A percentile compares a stretch with the other conserved stretches of the same genome.
Evolutionary conservation across 768 basidiomycete species (phyloP).

Genomic region (Pleurotus citrinopileatus): DNA sequence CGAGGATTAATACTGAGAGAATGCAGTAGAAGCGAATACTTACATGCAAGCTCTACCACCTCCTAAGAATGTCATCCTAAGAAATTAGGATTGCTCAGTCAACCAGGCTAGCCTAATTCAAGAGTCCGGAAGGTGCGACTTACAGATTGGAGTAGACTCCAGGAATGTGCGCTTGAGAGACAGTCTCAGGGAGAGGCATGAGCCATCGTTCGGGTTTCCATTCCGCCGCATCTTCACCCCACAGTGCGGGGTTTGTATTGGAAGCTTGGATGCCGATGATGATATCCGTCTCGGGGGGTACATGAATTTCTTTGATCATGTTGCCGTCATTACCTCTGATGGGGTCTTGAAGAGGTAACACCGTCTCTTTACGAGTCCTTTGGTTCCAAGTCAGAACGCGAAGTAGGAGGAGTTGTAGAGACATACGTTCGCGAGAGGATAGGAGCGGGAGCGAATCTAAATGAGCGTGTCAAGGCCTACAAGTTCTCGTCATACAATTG

Average conservation of each 20-base stretch:
- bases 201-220: constrained; percentile 50
- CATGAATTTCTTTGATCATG: constrained; percentile 17
- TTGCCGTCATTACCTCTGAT: constrained; percentile 27
- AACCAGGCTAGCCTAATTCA: neutral
- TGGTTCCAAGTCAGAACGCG: neutral
- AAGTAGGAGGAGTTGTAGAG: neutral
- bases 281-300: constrained; percentile 26
- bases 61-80: constrained; percentile 40
- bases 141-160: constrained; percentile 34
- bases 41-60: constrained; percentile 46
- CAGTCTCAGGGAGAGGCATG: constrained; percentile 27
- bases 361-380: constrained; percentile 24
- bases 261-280: constrained; percentile 25
- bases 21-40: constrained; percentile 18
- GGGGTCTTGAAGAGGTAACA: constrained; percentile 33
- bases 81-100: neutral
- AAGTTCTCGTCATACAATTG: neutral
- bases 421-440: constrained; percentile 22
- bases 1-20: neutral
- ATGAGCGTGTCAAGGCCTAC: neutral
- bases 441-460: constrained; percentile 25
- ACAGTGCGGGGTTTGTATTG: constrained; percentile 34
- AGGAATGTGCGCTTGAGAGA: constrained; percentile 29
- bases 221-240: constrained; percentile 41
- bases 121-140: constrained; percentile 10